Conservation (phyloP, 495 filamentous ascomycete genomes). For the Chaetomium tenue region DNA sequence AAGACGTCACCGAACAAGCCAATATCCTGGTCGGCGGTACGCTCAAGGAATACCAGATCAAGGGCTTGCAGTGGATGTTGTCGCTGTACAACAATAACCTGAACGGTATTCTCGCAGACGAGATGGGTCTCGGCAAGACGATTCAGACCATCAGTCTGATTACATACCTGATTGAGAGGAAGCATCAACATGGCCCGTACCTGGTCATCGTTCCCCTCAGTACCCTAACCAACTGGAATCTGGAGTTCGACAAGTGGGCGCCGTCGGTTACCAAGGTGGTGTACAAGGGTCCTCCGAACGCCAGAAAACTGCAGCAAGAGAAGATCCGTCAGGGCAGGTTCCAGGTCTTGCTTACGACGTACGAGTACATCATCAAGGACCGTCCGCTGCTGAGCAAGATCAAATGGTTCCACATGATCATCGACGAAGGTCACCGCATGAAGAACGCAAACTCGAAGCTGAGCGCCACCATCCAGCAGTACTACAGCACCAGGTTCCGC, state of each 20-base stretch:
- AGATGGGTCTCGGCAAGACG: slow-evolving; percentile 99
- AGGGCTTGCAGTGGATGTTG: slow-evolving; percentile 99
- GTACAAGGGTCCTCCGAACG: slow-evolving; percentile 91
- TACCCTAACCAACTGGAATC: slow-evolving; percentile 97
- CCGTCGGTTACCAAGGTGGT: slow-evolving; percentile 81
- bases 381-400: slow-evolving; percentile 91
- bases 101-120: slow-evolving; percentile 96
- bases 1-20: slow-evolving; percentile 81
- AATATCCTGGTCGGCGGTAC: slow-evolving; percentile 82
- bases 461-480: slow-evolving; percentile 87
- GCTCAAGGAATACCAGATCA: slow-evolving; percentile 96
- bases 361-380: slow-evolving; percentile 99
- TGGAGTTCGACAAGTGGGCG: slow-evolving; percentile 99
- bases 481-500: slow-evolving; percentile 91
- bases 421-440: slow-evolving; percentile 99
- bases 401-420: slow-evolving; percentile 99
- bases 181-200: slow-evolving; percentile 89
- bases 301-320: slow-evolving; percentile 86
- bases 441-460: slow-evolving; percentile 98
- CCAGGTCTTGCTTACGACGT: slow-evolving; percentile 94
- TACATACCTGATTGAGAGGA: slow-evolving; percentile 94
- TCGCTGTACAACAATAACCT: slow-evolving; percentile 99
- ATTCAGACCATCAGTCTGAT: slow-evolving; percentile 98
- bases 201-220: slow-evolving; percentile 94
- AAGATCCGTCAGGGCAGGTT: slow-evolving; percentile 92